phyloP scores from a whole-genome alignment of 768 basidiomycete species.

The Clitopilus hobsonii region DNA sequence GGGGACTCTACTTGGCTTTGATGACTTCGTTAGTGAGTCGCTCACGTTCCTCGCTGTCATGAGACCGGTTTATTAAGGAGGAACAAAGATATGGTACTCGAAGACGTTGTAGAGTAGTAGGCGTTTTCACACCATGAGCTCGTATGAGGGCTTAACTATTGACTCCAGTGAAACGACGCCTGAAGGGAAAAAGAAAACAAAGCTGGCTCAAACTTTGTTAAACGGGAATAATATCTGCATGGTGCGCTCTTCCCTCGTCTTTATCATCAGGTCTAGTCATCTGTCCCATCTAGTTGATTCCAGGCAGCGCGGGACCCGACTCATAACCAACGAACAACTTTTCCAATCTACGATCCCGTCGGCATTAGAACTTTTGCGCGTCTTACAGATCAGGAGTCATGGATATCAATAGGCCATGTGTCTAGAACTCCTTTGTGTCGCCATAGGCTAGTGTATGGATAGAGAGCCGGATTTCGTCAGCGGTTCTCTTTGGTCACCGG shows the following conservation, averaged over 20 bases:
- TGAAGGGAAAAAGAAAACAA: conserved; percentile 74
- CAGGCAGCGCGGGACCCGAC: conserved; percentile 68
- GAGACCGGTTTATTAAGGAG: not conserved
- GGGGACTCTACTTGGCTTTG: conserved; percentile 91
- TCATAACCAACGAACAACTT: not conserved
- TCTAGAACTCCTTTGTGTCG: too few species aligned
- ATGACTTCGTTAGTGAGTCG: conserved; percentile 98
- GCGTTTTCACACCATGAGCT: conserved; percentile 31
- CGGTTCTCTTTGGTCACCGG: not conserved
- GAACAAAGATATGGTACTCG: conserved; percentile 79
- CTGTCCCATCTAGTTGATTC: conserved; percentile 46
- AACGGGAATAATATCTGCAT: conserved; percentile 98
- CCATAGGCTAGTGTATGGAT: too few species aligned
- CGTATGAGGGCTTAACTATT: too few species aligned
- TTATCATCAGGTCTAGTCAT: not conserved
- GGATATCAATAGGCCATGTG: too few species aligned
- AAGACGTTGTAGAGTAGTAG: conserved; percentile 96
- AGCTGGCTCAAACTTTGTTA: conserved; percentile 81
- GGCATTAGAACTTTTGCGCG: too few species aligned
- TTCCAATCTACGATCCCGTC: not conserved
- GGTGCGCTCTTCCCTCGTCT: conserved; percentile 40
- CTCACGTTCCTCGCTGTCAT: not conserved
- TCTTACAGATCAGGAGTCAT: too few species aligned
- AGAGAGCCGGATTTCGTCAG: too few species aligned
- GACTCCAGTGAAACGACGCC: conserved; percentile 89